Conservation (phyloP, 1,284 basidiomycete genomes). For the Ganoderma meredithae region DNA sequence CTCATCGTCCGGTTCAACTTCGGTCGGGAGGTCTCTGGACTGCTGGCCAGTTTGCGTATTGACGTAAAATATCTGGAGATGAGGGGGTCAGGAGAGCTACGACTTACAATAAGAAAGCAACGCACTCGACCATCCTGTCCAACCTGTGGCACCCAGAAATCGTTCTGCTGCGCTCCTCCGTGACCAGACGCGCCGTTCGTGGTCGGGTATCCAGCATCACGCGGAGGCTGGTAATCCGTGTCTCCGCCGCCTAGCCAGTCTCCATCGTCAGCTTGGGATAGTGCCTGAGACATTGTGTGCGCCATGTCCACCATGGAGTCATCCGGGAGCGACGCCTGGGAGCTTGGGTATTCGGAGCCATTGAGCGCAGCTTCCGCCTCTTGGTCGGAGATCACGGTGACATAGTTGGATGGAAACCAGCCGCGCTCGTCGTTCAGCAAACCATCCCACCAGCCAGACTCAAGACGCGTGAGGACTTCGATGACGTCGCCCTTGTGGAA, state of each 20-base stretch:
- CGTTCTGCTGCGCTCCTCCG: conserved; percentile 45
- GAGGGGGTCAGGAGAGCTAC: conserved; percentile 5
- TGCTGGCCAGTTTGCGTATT: conserved; percentile 92
- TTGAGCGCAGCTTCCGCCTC: conserved; percentile 76
- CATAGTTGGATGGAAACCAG: conserved; percentile 99
- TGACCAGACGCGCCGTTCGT: conserved; percentile 25
- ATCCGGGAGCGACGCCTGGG: conserved; percentile 35
- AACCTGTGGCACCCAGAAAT: conserved; percentile 28
- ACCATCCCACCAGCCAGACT: conserved; percentile 99
- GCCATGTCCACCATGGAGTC: conserved; percentile 57
- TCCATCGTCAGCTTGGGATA: conserved; percentile 44
- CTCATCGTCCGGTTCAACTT: conserved; percentile 67
- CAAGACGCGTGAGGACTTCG: conserved; percentile 91
- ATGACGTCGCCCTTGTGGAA: conserved; percentile 91
- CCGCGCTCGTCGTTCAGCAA: conserved; percentile 89
- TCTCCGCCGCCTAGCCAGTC: conserved; percentile 40
- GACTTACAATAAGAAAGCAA: conserved; percentile 10
- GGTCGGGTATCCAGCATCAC: conserved; percentile 22
- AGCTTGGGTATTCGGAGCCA: conserved; percentile 50
- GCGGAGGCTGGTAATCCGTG: conserved; percentile 30
- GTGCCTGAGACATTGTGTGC: conserved; percentile 53
- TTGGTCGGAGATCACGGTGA: conserved; percentile 79
- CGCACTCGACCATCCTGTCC: conserved; percentile 70
- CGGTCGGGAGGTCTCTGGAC: conserved; percentile 84
- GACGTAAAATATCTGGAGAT: conserved; percentile 85